Base-by-base conservation (phyloP, 495 filamentous ascomycete species). In the Ascobolus immersus region DNA sequence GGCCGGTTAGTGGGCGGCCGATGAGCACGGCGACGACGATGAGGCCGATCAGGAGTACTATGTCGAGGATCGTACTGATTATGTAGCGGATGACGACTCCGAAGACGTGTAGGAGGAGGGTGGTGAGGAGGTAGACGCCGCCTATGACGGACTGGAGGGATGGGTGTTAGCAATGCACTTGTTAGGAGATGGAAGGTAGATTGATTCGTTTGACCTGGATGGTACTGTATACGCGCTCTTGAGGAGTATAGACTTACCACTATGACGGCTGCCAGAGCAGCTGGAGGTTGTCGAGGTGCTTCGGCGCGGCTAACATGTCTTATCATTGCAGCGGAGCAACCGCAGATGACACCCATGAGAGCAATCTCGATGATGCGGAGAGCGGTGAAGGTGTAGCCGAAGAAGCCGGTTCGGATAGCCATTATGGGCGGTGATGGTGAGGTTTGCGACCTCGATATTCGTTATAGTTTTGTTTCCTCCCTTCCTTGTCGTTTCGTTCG, bases 1-100 rank as follows among this genome's bases (percentile, higher is more conserved):
- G 32, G 10, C 33, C 26, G 10, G 40, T 35, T 13, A 43, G 22
- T 8, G 40, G 40, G 2, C n/a, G 17, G 7, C 40, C 40, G 6
- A 43, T 8, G 8, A 32, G 20, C 6, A 41, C 28, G 1, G 40
- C 33, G 2, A 29, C 32, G 8, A 33, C n/a, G 9, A 43, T 24
- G 21, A 41, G 26, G 19, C 35, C 11, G 6, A 40, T 27, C 8
- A 18, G 4, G 5, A 33, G 22, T n/a, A 21, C 17, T 4, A 25
- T 21, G 17, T 44, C 41, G 2, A 27, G 7, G 17, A 39, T 23
- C 4, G 25, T 31, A 14, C 18, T 39, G 7, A 27, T 26, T 21
- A 43, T 32, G 21, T 43, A 43, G 7, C 22, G 7, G 22, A 25
- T 25, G 22, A 25, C 22, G 22, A 7, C n/a, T 7, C 22, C 22